Evolutionary conservation across 108 stramenopile species (phyloP).

Genomic region (Pseudonitzschia pungens): DNA sequence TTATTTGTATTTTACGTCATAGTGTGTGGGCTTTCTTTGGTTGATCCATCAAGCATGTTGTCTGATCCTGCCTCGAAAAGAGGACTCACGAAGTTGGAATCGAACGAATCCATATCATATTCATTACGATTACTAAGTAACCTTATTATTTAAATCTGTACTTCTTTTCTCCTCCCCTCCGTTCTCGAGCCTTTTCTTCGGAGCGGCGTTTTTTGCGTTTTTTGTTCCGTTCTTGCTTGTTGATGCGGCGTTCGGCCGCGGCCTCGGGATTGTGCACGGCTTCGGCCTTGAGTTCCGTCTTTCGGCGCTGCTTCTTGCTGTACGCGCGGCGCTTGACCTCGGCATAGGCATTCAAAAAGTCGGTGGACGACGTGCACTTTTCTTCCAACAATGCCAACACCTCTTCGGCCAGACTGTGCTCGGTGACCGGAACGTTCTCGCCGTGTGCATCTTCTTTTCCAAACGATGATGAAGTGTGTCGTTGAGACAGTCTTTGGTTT

Average conservation of each 20-base stretch:
- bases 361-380: slow-evolving; percentile 41
- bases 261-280: slow-evolving; percentile 65
- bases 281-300: slow-evolving; percentile 59
- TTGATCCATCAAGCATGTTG: too few species aligned
- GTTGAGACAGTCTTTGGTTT: slow-evolving; percentile 14
- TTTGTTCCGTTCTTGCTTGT: slow-evolving; percentile 71
- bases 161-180: slow-evolving; percentile 47
- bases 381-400: slow-evolving; percentile 77
- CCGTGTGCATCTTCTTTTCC: neutral
- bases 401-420: slow-evolving; percentile 65
- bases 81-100: too few species aligned
- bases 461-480: neutral
- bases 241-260: slow-evolving; percentile 69
- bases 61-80: too few species aligned
- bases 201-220: slow-evolving; percentile 69
- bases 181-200: slow-evolving; percentile 48
- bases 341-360: slow-evolving; percentile 70
- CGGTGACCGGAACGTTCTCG: slow-evolving; percentile 9
- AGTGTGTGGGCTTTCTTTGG: too few species aligned
- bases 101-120: too few species aligned
- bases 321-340: slow-evolving; percentile 66
- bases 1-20: too few species aligned
- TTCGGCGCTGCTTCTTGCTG: slow-evolving; percentile 71
- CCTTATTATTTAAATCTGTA: slow-evolving; percentile 10
- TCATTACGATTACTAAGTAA: too few species aligned